phyloP scores from a whole-genome alignment of 2,329 filamentous ascomycete species.

The Pestalotiopsis sp. region DNA sequence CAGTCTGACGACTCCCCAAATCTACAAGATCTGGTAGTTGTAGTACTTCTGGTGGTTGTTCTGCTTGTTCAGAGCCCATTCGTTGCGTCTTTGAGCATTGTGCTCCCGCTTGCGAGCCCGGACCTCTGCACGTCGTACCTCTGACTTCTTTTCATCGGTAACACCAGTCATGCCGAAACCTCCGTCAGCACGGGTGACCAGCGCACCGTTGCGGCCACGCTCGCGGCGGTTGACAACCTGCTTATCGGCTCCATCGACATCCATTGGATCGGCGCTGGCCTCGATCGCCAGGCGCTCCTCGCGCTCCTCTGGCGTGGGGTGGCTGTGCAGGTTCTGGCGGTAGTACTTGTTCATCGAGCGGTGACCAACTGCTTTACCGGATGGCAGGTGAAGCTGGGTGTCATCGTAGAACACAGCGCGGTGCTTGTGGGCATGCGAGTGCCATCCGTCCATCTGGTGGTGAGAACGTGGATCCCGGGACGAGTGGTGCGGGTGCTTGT shows the following conservation, averaged over 20 bases:
- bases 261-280: constrained; percentile 35
- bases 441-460: constrained; percentile 74
- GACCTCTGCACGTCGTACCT: constrained; percentile 67
- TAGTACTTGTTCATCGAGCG: constrained; percentile 86
- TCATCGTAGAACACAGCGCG: constrained; percentile 88
- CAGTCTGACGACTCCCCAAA: background rate
- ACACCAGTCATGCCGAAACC: constrained; percentile 85
- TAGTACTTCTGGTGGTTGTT: constrained; percentile 72
- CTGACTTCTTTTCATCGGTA: constrained; percentile 72
- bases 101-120: constrained; percentile 68
- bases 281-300: constrained; percentile 67
- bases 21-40: constrained; percentile 47
- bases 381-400: constrained; percentile 89
- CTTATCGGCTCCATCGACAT: constrained; percentile 33
- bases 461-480: constrained; percentile 71
- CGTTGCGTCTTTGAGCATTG: constrained; percentile 61
- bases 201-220: constrained; percentile 50
- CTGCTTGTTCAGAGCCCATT: constrained; percentile 72
- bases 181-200: constrained; percentile 70
- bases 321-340: constrained; percentile 86
- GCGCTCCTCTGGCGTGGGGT: constrained; percentile 79
- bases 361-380: constrained; percentile 86
- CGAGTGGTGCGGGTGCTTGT: constrained; percentile 75
- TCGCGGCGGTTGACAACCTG: constrained; percentile 37
- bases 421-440: constrained; percentile 80